These are phyloP conservation scores for Viola odorata DNA, from an alignment of 345 rosid genomes.

Conservation along the genomic window DNA sequence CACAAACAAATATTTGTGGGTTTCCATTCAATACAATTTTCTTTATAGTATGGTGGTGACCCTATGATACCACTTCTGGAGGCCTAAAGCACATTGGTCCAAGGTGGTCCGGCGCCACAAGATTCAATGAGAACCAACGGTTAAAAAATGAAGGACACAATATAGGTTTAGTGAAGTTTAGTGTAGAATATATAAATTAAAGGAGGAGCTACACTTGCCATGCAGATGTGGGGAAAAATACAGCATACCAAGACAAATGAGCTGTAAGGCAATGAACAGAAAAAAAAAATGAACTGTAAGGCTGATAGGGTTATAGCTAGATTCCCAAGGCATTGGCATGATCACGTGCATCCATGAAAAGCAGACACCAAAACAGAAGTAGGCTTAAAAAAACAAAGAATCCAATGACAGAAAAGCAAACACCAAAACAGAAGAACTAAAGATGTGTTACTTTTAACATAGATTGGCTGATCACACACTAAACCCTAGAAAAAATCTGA, in stretches of 20 bases:
- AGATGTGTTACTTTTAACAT: not conserved
- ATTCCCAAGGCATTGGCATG: conserved; percentile 18
- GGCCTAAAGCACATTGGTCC: not conserved
- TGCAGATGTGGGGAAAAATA: conserved; percentile 14
- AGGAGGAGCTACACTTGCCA: not conserved
- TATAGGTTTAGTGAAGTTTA: not conserved
- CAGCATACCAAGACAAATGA: conserved; percentile 7
- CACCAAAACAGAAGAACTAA: not conserved
- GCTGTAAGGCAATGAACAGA: not conserved
- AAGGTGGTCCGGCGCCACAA: not conserved
- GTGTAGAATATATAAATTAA: not conserved
- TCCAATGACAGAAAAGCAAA: not conserved
- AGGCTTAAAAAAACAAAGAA: not conserved
- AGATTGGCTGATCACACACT: not conserved
- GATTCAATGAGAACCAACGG: conserved; percentile 3
- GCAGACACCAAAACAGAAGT: not conserved
- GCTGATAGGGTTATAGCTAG: not conserved
- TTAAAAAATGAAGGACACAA: not conserved
- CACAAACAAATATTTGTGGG: no score
- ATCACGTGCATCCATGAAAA: conserved; percentile 26
- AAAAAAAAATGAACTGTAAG: not conserved
- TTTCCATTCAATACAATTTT: no score
- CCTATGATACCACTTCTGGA: not conserved
- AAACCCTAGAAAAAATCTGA: not conserved
- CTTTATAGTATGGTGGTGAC: not conserved